Base-by-base conservation (phyloP, 352 stramenopile species). In the Globisporangium megalacanthum region DNA sequence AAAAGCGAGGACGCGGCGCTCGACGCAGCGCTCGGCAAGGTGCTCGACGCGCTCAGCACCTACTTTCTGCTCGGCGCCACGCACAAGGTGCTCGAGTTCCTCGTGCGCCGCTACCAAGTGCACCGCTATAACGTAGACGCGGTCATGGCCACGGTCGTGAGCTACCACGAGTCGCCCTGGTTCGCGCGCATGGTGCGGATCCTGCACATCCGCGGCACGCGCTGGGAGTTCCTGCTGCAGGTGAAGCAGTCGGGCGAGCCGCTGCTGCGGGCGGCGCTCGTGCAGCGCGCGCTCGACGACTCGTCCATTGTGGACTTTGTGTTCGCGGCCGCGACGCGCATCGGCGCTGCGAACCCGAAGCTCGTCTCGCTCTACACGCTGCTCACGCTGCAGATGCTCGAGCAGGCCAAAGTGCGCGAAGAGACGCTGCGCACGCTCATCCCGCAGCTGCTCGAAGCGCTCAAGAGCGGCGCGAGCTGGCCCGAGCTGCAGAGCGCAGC, bases 1-100 rank as follows among this genome's bases (percentile, higher is more conserved):
- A 80, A 83, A 42, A 52, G 69, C 33, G 83, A 94, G 19, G 76
- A 87, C n/a, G 33, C 35, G 8, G 79, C 81, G 57, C 75, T 96
- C 19, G 79, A 92, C 60, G 56, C 53, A 5, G 79, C 85, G 49
- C 69, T 96, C 29, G 57, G 64, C 19, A 77, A 75, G 55, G 70
- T 96, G 20, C 68, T 96, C 19, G 82, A 93, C 54, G 79, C 82
- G n/a, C 70, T 96, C 33, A 96, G 83, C 53, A 69, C 69, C 6
- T 94, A 92, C 57, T 94, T 94, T 58, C 54, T 96, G 37, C 66
- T 94, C 13, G 64, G 70, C 11, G 79, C 86, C 6, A 65, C 83
- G 4, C 88, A 96, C 65, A 94, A 96, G 62, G 83, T 95, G 51
- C 70, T 96, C 62, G 88, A 96, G 68, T 96, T 93, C 56, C 73